Percentiles rank a stretch among this genome's conserved stretches.
phyloP scores from a whole-genome alignment of 2,329 filamentous ascomycete species.

The Aspergillus calidoustus region DNA sequence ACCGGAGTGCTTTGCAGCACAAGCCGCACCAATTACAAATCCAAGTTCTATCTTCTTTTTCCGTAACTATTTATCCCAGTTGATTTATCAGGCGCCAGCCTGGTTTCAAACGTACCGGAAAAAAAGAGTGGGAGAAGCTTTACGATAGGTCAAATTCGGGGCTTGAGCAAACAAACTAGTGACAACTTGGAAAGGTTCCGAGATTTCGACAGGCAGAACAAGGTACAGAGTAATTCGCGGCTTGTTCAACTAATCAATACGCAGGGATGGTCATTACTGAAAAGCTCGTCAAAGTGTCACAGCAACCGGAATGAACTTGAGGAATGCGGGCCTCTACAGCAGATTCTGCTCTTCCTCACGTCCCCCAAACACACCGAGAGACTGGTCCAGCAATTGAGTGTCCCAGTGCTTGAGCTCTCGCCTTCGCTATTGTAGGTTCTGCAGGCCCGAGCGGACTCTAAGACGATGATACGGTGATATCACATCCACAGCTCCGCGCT shows the following conservation, averaged over 20 bases:
- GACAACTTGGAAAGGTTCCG: neutral
- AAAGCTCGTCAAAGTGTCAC: constrained; percentile 13
- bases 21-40: constrained; percentile 4
- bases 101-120: constrained; percentile 7
- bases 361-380: neutral
- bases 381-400: neutral
- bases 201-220: neutral
- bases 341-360: constrained; percentile 2
- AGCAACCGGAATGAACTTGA: constrained; percentile 26
- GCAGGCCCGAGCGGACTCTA: neutral
- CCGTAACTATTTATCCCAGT: neutral
- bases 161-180: neutral
- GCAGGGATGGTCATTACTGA: neutral
- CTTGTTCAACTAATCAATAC: neutral
- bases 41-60: neutral
- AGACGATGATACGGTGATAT: neutral
- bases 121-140: constrained; percentile 8
- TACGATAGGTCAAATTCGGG: constrained; percentile 14
- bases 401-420: neutral
- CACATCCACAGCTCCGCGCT: neutral
- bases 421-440: neutral
- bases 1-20: neutral
- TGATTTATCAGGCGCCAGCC: constrained; percentile 7
- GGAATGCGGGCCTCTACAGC: constrained; percentile 25
- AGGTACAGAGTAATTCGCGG: neutral